Base-by-base conservation (phyloP, 257 asterid species). In the Primulina eburnea region DNA sequence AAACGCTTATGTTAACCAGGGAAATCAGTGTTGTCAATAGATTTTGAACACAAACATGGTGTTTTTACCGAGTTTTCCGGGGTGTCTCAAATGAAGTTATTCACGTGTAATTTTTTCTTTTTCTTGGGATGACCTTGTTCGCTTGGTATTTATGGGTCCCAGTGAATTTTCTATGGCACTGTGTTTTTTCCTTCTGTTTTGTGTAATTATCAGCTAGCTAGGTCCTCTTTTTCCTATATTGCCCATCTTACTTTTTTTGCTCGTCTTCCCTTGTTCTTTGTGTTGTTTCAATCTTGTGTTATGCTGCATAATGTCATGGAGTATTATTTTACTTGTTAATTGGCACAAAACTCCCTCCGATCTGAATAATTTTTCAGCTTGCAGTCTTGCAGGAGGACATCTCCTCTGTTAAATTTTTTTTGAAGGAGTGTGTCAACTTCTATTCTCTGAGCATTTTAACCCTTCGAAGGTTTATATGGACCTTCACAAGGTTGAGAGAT, bases 341-440 rank as follows among this genome's bases (percentile, higher is more conserved):
- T 38, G 50, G 10, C 50, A 38, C 50, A 38, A 34, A 38, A 38
- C 4, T 14, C n/a, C n/a, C n/a, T n/a, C 16, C 10, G 0, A 0
- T 10, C 50, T 38, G 50, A 38, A 28, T 73, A 62, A 80, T 65
- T 76, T 79, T 82, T 84, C 96, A 92, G 97, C 92, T 90, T 85
- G 96, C 97, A 86, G 98, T 92, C 77, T 71, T 84, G 84, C 85
- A 80, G 84, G 79, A 80, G 80, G 84, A 88, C 73, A 78, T 88
- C 72, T 67, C 89, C 68, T 85, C 87, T 38, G 96, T 82, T 59
- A 92, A 68, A 84, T 89, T 68, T 92, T 96, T 89, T 68, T 92
- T 96, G 98, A 86, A 84, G 80, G 96, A 92, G 75, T 88, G 80
- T 76, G 72, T 71, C 74, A 85, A 77, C 67, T 72, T 64, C 78